Evolutionary conservation across 805 yeast genomes (phyloP).

Genomic region (Sugiyamaella boreocaroliniensis): DNA sequence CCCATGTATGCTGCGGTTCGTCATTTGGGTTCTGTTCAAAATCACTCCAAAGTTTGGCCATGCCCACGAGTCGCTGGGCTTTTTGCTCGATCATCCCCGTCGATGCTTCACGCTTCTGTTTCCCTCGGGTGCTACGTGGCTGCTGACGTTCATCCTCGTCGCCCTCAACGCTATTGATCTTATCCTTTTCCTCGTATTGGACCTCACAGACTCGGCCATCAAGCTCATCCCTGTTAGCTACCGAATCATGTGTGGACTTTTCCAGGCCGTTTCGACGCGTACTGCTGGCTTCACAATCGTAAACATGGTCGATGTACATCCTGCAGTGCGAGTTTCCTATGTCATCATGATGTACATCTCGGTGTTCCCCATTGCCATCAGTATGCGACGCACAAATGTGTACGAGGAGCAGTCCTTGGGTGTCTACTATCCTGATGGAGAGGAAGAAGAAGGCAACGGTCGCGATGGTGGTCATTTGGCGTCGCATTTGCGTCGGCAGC

Average conservation of each 20-base stretch:
- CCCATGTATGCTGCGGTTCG: constrained; percentile 72
- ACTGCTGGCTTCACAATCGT: constrained; percentile 87
- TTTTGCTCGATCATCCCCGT: constrained; percentile 89
- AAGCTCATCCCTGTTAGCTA: constrained; percentile 56
- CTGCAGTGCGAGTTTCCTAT: constrained; percentile 89
- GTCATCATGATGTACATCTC: constrained; percentile 98
- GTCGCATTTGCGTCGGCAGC: constrained; percentile 82
- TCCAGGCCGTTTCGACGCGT: constrained; percentile 86
- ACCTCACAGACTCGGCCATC: constrained; percentile 49
- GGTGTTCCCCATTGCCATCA: constrained; percentile 90
- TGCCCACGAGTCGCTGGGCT: constrained; percentile 65
- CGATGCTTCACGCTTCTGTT: constrained; percentile 91
- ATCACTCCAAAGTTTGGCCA: constrained; percentile 49
- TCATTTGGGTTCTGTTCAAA: constrained; percentile 74
- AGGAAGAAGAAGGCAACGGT: constrained; percentile 34
- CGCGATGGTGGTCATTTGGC: constrained; percentile 62
- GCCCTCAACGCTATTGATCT: constrained; percentile 70
- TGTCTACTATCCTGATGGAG: constrained; percentile 47
- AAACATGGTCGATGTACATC: constrained; percentile 63
- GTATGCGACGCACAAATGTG: constrained; percentile 93
- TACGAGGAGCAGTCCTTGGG: constrained; percentile 97
- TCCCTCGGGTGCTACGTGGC: constrained; percentile 93
- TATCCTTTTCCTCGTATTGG: constrained; percentile 72
- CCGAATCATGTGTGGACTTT: constrained; percentile 73
- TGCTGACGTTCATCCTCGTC: constrained; percentile 73